Evolutionary conservation across 148 eudicot species (phyloP), one percentile per base, ranked within the genome.

Genomic region (Cornus kousa): DNA sequence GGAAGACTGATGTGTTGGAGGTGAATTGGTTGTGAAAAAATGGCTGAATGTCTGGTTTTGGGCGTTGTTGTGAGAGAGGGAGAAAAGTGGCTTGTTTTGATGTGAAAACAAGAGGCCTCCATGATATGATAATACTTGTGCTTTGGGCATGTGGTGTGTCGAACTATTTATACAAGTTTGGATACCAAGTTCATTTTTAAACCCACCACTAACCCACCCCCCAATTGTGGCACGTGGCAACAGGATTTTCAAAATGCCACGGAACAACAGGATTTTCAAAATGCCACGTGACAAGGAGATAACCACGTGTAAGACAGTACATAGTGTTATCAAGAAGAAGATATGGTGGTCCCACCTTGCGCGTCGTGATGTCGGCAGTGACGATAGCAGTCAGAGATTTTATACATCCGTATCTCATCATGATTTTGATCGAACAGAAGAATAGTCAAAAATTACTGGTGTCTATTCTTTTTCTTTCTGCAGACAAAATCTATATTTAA

Each of bases 281-380:
- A 19, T 13, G 66, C 23, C 66, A 62, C 66, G 66, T 62, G 66
- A 17, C 19, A 13, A 57, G 62, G 20, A n/a, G 32, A 0, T 24
- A 4, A 55, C 37, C 70, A 64, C 78, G 71, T 75, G 78, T 46
- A 67, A 67, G 78, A 22, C 72, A 48, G 19, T 46, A 72, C 35
- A 4, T 28, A 28, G 23, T 11, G 33, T 9, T 9, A 57, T 24
- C 10, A 70, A 70, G 70, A 64, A 70, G 70, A 64, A 9, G 32
- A 62, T n/a, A 33, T 24, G 13, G 43, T 62, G 62, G 62, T 57
- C 62, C 62, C 62, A 19, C 17, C 20, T 4, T 35, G 37, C 28
- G 28, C 28, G 28, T 28, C 28, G 28, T 28, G 28, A 28, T 28
- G 28, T 28, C 28, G 1, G 0, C 28, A 28, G 28, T 28, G 28